Base-by-base conservation (phyloP, 1,284 basidiomycete species). In the Trametes sp. region DNA sequence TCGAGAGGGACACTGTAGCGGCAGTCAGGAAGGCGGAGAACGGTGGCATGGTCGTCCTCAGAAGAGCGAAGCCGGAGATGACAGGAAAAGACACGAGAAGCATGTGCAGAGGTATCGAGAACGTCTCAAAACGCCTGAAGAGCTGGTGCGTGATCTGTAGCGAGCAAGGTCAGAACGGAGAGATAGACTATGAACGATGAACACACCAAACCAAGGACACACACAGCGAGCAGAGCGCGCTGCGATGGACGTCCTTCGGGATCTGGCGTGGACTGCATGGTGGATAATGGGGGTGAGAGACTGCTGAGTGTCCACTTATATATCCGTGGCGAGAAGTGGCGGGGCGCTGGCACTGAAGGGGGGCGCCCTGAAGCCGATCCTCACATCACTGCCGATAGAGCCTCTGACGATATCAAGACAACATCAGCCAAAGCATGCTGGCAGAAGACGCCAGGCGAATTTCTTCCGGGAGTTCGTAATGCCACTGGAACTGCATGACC, bases 121-220 rank as follows among this genome's bases (percentile, higher is more conserved):
- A 58, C 28, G 68, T 65, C 55, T 73, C 71, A 29, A 65, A 59
- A 6, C 57, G 57, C 41, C 64, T 65, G 65, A 73, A 69, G 5
- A 50, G 19, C 7, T 69, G 55, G 48, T 70, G 68, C 26, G 48
- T 31, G 29, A 49, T 6, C 48, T 49, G 29, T 2, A 41, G 16
- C 38, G 8, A 41, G 16, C 11, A 5, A 11, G 16, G 38, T 41
- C 38, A 41, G 38, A 14, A 7, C 14, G 14, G 4, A 19, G 4
- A 19, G 3, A 16, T 19, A 41, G 7, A 41, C 38, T n/a, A 16
- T 4, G 16, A 7, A 41, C 7, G 6, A 41, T 41, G 7, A 14
- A 41, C 38, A 3, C 1, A 41, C 38, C 38, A 41, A 19, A 19
- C 4, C 38, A 16, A 41, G 19, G 16, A 41, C 1, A 41, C 38